phyloP scores from a whole-genome alignment of 2,329 filamentous ascomycete genomes.

The Lachnellula hyalina region DNA sequence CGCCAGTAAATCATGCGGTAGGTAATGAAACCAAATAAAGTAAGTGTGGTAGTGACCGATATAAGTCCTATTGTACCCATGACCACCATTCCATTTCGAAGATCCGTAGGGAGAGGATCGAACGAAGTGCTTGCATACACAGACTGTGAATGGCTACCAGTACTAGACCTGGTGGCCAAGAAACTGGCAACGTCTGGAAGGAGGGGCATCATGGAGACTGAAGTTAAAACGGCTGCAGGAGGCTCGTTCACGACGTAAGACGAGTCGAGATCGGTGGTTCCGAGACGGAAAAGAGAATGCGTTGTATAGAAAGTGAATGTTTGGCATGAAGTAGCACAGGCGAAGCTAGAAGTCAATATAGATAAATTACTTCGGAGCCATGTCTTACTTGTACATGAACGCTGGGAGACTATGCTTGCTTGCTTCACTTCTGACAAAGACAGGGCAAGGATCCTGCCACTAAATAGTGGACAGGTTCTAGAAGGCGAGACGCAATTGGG shows the following conservation, averaged over 20 bases:
- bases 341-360: not conserved
- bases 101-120: slow-evolving; percentile 83
- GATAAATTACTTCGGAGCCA: too few relatives aligned
- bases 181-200: not conserved
- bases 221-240: not conserved
- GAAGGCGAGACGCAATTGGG: not conserved
- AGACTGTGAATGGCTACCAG: not conserved
- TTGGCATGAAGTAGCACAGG: not conserved
- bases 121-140: slow-evolving; percentile 52
- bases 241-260: not conserved
- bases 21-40: slow-evolving; percentile 39
- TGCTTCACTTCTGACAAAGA: not conserved
- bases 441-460: not conserved
- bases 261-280: not conserved
- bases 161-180: not conserved
- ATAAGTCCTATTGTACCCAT: slow-evolving; percentile 42
- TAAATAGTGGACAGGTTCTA: not conserved
- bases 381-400: not conserved
- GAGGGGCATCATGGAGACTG: not conserved
- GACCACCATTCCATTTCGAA: slow-evolving; percentile 81
- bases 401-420: too few relatives aligned
- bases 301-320: too few relatives aligned
- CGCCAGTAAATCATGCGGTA: slow-evolving; percentile 41
- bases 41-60: slow-evolving; percentile 40
- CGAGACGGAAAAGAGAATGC: not conserved